A percentile compares a stretch with the other conserved stretches of the same genome.
Evolutionary conservation across 2,329 filamentous ascomycete species (phyloP).

Genomic region (Apiospora hydei): DNA sequence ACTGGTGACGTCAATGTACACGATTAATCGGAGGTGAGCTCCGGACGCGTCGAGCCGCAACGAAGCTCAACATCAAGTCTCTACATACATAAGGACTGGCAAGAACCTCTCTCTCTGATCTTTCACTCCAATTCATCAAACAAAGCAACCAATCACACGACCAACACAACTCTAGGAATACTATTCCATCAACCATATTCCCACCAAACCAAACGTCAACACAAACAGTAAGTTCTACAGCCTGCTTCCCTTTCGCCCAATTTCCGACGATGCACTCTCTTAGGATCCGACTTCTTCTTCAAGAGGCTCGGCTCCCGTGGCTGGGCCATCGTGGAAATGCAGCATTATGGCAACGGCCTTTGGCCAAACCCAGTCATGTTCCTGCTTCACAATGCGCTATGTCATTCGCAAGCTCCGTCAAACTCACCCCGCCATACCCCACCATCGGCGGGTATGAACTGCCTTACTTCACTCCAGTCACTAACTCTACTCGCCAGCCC

Average conservation of each 20-base stretch:
- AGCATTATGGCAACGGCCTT: not conserved
- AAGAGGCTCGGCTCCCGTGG: not conserved
- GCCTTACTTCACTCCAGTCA: not conserved
- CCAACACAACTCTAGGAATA: not conserved
- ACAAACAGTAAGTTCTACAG: slow-evolving; percentile 17
- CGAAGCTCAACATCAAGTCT: not conserved
- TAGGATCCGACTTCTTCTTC: too few species aligned
- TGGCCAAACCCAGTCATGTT: not conserved
- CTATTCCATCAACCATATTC: not conserved
- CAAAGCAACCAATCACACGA: slow-evolving; percentile 14
- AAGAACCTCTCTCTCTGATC: not conserved
- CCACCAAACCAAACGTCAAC: not conserved
- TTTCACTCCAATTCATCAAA: not conserved
- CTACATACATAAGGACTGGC: slow-evolving; percentile 9
- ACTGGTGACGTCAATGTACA: not conserved
- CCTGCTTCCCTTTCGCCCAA: not conserved
- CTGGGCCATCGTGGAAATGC: not conserved
- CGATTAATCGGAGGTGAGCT: not conserved
- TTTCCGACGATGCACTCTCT: not conserved
- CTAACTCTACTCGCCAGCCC: slow-evolving; percentile 15
- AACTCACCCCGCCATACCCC: not conserved
- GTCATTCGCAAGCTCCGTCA: not conserved
- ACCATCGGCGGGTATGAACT: not conserved
- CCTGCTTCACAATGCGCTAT: not conserved
- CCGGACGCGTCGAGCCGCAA: not conserved